These are phyloP conservation scores for Aspergillus fumigatiaffinis DNA, from an alignment of 2,329 filamentous ascomycete genomes.

Conservation along the genomic window DNA sequence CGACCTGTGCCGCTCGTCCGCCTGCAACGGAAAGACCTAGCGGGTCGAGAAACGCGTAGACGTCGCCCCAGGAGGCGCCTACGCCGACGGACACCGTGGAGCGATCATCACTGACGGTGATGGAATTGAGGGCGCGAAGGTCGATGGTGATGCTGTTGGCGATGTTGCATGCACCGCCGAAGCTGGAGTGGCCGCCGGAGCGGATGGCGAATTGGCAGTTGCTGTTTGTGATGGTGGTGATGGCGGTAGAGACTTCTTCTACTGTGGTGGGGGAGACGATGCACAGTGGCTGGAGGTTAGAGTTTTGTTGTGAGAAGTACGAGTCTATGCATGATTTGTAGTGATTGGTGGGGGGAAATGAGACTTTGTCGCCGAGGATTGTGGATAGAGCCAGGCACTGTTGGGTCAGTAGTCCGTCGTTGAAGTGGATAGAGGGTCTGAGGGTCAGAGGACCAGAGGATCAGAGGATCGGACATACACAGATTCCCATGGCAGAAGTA, in stretches of 20 bases:
- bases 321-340: slow-evolving; percentile 7
- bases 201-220: slow-evolving; percentile 13
- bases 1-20: slow-evolving; percentile 16
- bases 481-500: neutral
- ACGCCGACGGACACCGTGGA: neutral
- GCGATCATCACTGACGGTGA: neutral
- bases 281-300: slow-evolving; percentile 14
- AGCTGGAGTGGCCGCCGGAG: slow-evolving; percentile 10
- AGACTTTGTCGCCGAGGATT: slow-evolving; percentile 2
- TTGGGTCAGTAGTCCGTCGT: neutral
- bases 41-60: slow-evolving; percentile 8
- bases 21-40: slow-evolving; percentile 15
- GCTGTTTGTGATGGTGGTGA: slow-evolving; percentile 11
- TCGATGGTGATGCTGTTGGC: slow-evolving; percentile 13
- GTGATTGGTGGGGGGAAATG: slow-evolving; percentile 1
- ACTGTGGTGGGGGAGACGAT: slow-evolving; percentile 17
- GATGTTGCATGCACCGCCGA: slow-evolving; percentile 12
- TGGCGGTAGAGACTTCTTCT: slow-evolving; percentile 14
- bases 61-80: slow-evolving; percentile 2
- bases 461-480: neutral
- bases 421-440: no score
- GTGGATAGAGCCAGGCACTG: neutral
- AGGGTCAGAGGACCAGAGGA: no score
- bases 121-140: slow-evolving; percentile 4
- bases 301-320: slow-evolving; percentile 13